Percentiles rank a stretch among this genome's conserved stretches.
These are phyloP conservation scores for Remersonia thermophila DNA, from an alignment of 2,329 filamentous ascomycete genomes.

Conservation along the genomic window DNA sequence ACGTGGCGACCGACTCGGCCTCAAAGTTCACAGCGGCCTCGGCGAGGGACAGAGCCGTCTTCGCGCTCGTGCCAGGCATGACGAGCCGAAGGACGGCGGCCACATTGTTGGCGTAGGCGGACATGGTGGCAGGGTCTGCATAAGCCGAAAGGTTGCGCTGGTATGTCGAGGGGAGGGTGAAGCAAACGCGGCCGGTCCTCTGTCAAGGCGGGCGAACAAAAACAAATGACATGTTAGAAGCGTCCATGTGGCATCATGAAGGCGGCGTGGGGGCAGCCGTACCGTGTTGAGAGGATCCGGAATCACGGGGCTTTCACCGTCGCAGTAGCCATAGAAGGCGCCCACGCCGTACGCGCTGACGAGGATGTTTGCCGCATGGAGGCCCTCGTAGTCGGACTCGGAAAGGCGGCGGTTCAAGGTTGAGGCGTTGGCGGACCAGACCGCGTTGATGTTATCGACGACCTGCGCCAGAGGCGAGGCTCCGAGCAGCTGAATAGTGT, in stretches of 20 bases:
- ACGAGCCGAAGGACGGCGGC: neutral
- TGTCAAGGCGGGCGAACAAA: neutral
- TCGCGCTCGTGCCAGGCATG: neutral
- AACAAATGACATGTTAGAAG: too few species aligned
- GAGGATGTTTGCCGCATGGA: conserved; percentile 2
- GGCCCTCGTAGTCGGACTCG: conserved; percentile 3
- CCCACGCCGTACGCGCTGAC: conserved; percentile 3
- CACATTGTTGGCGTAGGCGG: neutral
- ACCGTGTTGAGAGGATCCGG: conserved; percentile 4
- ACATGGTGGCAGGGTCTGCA: neutral
- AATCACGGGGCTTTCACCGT: neutral
- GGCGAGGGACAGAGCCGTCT: neutral
- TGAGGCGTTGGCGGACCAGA: conserved; percentile 20
- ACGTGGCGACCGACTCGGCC: neutral
- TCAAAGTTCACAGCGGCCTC: neutral
- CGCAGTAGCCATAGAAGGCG: neutral
- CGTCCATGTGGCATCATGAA: too few species aligned
- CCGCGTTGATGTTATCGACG: conserved; percentile 37
- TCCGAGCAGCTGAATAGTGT: conserved; percentile 41
- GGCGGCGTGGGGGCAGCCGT: too few species aligned
- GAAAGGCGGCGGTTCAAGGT: conserved; percentile 1
- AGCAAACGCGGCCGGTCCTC: conserved; percentile 2
- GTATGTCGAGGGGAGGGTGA: too few species aligned
- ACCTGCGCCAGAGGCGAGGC: conserved; percentile 43
- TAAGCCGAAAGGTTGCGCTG: too few species aligned